Base-by-base conservation (phyloP, 164 flowering plant genomes). In the Protea cynaroides region DNA sequence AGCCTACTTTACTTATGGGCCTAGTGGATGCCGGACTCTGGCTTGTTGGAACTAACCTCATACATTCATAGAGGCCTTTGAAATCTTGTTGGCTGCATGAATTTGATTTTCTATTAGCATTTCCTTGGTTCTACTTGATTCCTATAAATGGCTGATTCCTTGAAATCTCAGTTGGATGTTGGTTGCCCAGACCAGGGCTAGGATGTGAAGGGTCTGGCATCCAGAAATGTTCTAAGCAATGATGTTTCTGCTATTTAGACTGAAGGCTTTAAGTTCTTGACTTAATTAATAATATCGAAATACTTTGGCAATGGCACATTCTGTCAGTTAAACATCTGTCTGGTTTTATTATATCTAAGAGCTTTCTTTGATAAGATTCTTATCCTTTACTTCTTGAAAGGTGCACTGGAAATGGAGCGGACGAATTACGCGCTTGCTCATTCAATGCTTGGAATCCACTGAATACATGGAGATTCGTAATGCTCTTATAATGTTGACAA, bases 331-430 rank as follows among this genome's bases (percentile, higher is more conserved):
- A 49, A 49, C 19, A 15, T 49, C 52, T 49, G n/a, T 12, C 19
- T 15, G 19, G 18, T 49, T 49, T 49, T 19, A 12, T 49, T 49
- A 49, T 49, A 15, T 49, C 14, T 49, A 46, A 2, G 50, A 46
- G 13, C 13, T 10, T 13, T 13, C 17, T 46, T 46, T 46, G 4
- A 46, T 3, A 46, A 46, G 50, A 10, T 46, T 14, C 50, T 25
- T 18, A 52, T 24, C 56, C 62, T 54, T 3, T 65, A n/a, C 43
- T 58, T 64, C 15, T 38, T 71, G 55, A 58, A 64, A 95, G 99
- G 99, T 95, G 25, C 99, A 95, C 71, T 95, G 99, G 97, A 95
- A 95, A 75, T 95, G 99, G 97, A 92, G 97, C 71, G 87, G 83
- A 65, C 81, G 96, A 75, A 92, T 95, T 63, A 92, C 97, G 43